Conservation (phyloP, 352 stramenopile species). For the Phytopythium mirpurense region DNA sequence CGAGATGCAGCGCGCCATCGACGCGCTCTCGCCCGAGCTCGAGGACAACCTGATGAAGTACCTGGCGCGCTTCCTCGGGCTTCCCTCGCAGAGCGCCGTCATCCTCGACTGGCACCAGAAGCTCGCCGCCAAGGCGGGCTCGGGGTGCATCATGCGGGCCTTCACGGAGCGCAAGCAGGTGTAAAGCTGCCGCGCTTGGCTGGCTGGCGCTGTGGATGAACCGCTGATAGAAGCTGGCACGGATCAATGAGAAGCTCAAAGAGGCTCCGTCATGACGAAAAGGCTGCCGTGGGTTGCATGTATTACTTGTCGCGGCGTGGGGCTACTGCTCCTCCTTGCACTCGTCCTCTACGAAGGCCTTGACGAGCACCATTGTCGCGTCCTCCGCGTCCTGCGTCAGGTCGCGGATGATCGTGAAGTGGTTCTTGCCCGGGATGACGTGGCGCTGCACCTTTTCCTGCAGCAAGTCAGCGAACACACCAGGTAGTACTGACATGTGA, state of each 20-base stretch:
- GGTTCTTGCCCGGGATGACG: constrained; percentile 46
- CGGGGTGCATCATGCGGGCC: constrained; percentile 83
- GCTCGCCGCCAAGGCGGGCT: constrained; percentile 76
- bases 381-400: constrained; percentile 31
- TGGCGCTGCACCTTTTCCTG: constrained; percentile 38
- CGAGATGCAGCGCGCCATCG: constrained; percentile 80
- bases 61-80: constrained; percentile 71
- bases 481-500: background rate
- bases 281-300: background rate
- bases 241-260: background rate
- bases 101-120: constrained; percentile 90
- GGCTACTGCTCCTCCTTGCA: constrained; percentile 4
- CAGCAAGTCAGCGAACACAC: background rate
- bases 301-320: background rate
- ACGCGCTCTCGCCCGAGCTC: constrained; percentile 55
- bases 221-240: background rate
- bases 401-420: constrained; percentile 70
- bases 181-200: constrained; percentile 13
- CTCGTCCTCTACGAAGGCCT: constrained; percentile 29
- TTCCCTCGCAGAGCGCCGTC: constrained; percentile 67
- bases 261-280: background rate
- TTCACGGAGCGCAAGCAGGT: constrained; percentile 88
- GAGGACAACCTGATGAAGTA: constrained; percentile 90
- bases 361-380: constrained; percentile 41
- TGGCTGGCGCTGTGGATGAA: background rate